phyloP scores from a whole-genome alignment of 1,284 basidiomycete genomes.

The Pholiota adiposa region DNA sequence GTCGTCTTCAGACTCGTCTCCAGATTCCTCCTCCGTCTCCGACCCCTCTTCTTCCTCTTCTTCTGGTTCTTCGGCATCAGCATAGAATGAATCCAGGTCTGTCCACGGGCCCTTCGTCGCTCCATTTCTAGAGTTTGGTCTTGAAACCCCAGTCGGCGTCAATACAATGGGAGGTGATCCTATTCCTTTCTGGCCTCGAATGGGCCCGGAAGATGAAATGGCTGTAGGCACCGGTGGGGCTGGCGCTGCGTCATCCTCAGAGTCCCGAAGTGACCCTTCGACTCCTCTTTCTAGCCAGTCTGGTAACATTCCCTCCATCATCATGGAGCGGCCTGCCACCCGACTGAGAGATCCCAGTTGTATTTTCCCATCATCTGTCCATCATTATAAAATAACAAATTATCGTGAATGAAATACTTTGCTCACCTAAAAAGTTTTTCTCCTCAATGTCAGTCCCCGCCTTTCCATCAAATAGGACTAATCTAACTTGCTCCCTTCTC shows the following conservation, averaged over 20 bases:
- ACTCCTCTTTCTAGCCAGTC: constrained; percentile 70
- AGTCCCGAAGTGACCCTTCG: constrained; percentile 57
- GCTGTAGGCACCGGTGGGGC: constrained; percentile 36
- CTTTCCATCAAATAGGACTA: constrained; percentile 82
- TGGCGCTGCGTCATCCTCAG: constrained; percentile 56
- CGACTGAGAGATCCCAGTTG: constrained; percentile 61
- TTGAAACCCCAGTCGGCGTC: constrained; percentile 49
- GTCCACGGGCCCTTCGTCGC: constrained; percentile 49
- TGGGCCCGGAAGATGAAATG: constrained; percentile 40
- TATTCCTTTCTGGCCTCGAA: constrained; percentile 24
- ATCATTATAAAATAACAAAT: neutral
- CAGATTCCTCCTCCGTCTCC: constrained; percentile 25
- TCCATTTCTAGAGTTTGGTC: constrained; percentile 38
- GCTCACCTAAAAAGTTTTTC: constrained; percentile 21
- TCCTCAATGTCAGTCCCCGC: constrained; percentile 44
- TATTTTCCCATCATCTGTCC: constrained; percentile 43
- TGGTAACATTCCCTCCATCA: constrained; percentile 47
- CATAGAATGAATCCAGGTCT: constrained; percentile 77
- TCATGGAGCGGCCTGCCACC: constrained; percentile 56
- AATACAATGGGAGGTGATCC: constrained; percentile 50
- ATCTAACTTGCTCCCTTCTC: constrained; percentile 77
- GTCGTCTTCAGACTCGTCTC: constrained; percentile 24
- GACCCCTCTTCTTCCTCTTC: constrained; percentile 32
- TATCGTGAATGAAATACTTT: neutral
- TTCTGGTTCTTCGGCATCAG: constrained; percentile 34